Percentiles rank a stretch among this genome's conserved stretches.
phyloP scores from a whole-genome alignment of 2,329 filamentous ascomycete genomes.

The Calonectria honghensis region DNA sequence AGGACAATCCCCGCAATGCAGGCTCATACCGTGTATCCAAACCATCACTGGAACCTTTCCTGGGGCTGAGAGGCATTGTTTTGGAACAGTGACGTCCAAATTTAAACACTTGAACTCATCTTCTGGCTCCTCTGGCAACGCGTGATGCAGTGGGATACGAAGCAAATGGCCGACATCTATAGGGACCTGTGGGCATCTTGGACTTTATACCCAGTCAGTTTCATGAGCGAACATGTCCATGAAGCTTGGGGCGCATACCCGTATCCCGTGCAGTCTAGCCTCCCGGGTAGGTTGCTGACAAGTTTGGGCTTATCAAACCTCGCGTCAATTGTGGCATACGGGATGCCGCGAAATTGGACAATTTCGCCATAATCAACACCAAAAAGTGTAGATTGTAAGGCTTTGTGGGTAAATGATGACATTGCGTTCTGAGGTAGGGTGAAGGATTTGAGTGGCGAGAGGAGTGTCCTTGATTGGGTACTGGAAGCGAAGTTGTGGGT shows the following conservation, averaged over 20 bases:
- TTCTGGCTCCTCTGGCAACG: slow-evolving; percentile 55
- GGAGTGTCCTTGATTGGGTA: neutral
- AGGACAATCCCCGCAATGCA: rapidly evolving
- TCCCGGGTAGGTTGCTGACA: neutral
- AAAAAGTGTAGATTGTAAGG: slow-evolving; percentile 1
- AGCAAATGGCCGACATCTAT: slow-evolving; percentile 65
- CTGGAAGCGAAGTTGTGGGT: neutral
- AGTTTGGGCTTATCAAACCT: slow-evolving; percentile 19
- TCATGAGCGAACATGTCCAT: neutral
- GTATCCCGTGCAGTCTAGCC: slow-evolving; percentile 32
- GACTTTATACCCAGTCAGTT: slow-evolving; percentile 51
- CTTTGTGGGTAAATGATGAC: slow-evolving; percentile 1
- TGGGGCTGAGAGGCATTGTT: slow-evolving; percentile 25
- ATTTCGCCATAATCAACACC: slow-evolving; percentile 7
- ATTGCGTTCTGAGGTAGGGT: neutral
- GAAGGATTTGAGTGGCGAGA: no score
- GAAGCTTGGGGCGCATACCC: neutral
- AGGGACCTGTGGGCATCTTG: slow-evolving; percentile 63
- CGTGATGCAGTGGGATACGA: slow-evolving; percentile 61
- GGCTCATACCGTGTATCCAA: slow-evolving; percentile 64
- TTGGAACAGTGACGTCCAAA: slow-evolving; percentile 62
- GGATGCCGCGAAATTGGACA: slow-evolving; percentile 37
- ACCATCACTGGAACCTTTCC: slow-evolving; percentile 62
- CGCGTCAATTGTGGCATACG: slow-evolving; percentile 27
- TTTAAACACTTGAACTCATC: slow-evolving; percentile 67